Conservation (phyloP, 352 stramenopile genomes). For the Phytophthora cactorum region DNA sequence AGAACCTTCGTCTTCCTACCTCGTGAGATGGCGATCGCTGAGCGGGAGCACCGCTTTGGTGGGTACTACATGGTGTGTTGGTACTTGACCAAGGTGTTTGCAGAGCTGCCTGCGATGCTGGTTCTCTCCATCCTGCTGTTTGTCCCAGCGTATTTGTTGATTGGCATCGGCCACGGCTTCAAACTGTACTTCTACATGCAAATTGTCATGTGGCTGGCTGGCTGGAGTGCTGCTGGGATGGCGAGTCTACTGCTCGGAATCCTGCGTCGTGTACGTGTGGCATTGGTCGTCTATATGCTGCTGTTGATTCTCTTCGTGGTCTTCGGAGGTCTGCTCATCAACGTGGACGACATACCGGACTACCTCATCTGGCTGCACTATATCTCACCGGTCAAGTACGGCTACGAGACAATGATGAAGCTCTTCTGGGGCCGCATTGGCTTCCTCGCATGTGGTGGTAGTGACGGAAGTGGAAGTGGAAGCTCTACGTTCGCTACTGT, state of each 20-base stretch:
- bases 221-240: slow-evolving; percentile 41
- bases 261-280: slow-evolving; percentile 39
- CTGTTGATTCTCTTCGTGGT: slow-evolving; percentile 49
- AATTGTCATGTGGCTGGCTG: slow-evolving; percentile 47
- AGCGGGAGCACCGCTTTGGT: slow-evolving; percentile 36
- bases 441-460: slow-evolving; percentile 29
- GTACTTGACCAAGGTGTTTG: slow-evolving; percentile 46
- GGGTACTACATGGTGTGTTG: slow-evolving; percentile 39
- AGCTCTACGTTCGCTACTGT: slow-evolving; percentile 31
- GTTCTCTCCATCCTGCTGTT: slow-evolving; percentile 53
- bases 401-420: slow-evolving; percentile 51
- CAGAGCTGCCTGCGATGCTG: slow-evolving; percentile 43
- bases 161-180: slow-evolving; percentile 48
- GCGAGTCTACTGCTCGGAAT: slow-evolving; percentile 42
- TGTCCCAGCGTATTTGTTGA: slow-evolving; percentile 48
- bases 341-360: slow-evolving; percentile 51
- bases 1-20: slow-evolving; percentile 43
- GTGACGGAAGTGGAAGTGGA: slow-evolving; percentile 28
- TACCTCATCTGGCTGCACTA: slow-evolving; percentile 70
- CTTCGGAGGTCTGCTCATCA: slow-evolving; percentile 53
- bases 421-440: slow-evolving; percentile 43
- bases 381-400: slow-evolving; percentile 56
- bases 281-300: slow-evolving; percentile 36
- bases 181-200: slow-evolving; percentile 61
- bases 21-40: slow-evolving; percentile 34